Evolutionary conservation across 2,329 filamentous ascomycete genomes (phyloP), one percentile per base, ranked within the genome.

Genomic region (Exophiala mesophila): DNA sequence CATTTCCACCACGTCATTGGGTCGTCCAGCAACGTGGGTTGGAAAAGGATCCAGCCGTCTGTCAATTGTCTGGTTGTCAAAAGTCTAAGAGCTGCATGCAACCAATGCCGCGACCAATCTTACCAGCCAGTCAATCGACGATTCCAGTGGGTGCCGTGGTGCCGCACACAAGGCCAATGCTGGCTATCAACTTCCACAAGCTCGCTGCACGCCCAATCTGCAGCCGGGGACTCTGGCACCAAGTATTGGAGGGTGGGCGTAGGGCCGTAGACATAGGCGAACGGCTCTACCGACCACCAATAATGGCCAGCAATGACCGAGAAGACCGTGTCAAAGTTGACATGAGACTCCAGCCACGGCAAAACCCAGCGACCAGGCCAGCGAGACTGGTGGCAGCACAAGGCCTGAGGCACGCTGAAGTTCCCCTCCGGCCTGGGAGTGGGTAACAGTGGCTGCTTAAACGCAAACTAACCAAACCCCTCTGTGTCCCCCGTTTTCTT

Each of bases 81-180:
- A 29, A 45, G 41, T 33, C 44, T 41, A 32, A 35, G 36, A 34
- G 35, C 39, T 41, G 41, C 48, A 51, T 24, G 41, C 45, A 37
- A 41, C 48, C 48, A 45, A 17, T 39, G 29, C 41, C 36, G 39
- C 38, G 48, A 38, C 48, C 44, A 50, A 47, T 50, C 44, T 50
- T 34, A 43, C 28, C 44, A n/a, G n/a, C n/a, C n/a, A n/a, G n/a
- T n/a, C n/a, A n/a, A n/a, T n/a, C n/a, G n/a, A n/a, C n/a, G n/a
- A n/a, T n/a, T n/a, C n/a, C n/a, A n/a, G n/a, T n/a, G n/a, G n/a
- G n/a, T n/a, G n/a, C n/a, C n/a, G n/a, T n/a, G n/a, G n/a, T n/a
- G n/a, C n/a, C n/a, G n/a, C n/a, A n/a, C n/a, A n/a, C n/a, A n/a
- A n/a, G n/a, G n/a, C n/a, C n/a, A n/a, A n/a, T n/a, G n/a, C n/a